Percentiles rank a stretch among this genome's conserved stretches.
These are phyloP conservation scores for Stagonosporopsis chrysanthemi DNA, from an alignment of 2,329 filamentous ascomycete genomes.

Conservation along the genomic window DNA sequence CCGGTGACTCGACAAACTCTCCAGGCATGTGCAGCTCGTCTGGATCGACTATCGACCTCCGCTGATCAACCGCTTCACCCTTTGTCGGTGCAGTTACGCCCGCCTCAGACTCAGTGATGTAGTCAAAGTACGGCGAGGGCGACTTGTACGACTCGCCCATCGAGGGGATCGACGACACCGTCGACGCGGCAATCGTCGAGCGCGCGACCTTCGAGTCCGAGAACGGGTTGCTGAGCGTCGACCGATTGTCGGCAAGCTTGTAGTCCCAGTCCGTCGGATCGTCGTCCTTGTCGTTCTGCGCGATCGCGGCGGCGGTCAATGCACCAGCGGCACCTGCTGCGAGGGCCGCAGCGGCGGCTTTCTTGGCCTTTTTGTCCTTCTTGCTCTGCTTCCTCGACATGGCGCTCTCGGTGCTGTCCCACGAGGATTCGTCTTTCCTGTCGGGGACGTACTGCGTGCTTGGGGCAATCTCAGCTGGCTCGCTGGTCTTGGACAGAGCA, in stretches of 20 bases:
- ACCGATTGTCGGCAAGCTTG: slow-evolving; percentile 26
- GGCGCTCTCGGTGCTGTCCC: slow-evolving; percentile 31
- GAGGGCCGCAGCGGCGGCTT: slow-evolving; percentile 30
- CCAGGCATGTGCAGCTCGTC: slow-evolving; percentile 70
- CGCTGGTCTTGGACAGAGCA: slow-evolving; percentile 24
- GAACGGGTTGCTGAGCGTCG: slow-evolving; percentile 39
- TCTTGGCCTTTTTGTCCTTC: slow-evolving; percentile 43
- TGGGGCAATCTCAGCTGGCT: slow-evolving; percentile 31
- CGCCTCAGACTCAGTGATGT: slow-evolving; percentile 52
- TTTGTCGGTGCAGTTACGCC: slow-evolving; percentile 27
- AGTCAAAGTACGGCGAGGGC: slow-evolving; percentile 52
- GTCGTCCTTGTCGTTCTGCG: slow-evolving; percentile 29
- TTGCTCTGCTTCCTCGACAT: slow-evolving; percentile 42
- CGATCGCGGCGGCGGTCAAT: slow-evolving; percentile 28
- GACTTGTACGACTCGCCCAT: slow-evolving; percentile 37
- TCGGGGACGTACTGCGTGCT: slow-evolving; percentile 43
- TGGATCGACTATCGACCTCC: slow-evolving; percentile 57
- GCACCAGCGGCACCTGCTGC: slow-evolving; percentile 25
- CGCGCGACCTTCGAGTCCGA: slow-evolving; percentile 35
- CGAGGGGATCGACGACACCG: slow-evolving; percentile 31
- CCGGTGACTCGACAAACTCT: slow-evolving; percentile 59
- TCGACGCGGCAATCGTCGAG: slow-evolving; percentile 30
- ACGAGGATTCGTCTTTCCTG: slow-evolving; percentile 32
- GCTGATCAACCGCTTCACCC: slow-evolving; percentile 48
- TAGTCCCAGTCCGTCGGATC: slow-evolving; percentile 20